phyloP scores from a whole-genome alignment of 805 yeast genomes.

The Candida khao-thaluensis region DNA sequence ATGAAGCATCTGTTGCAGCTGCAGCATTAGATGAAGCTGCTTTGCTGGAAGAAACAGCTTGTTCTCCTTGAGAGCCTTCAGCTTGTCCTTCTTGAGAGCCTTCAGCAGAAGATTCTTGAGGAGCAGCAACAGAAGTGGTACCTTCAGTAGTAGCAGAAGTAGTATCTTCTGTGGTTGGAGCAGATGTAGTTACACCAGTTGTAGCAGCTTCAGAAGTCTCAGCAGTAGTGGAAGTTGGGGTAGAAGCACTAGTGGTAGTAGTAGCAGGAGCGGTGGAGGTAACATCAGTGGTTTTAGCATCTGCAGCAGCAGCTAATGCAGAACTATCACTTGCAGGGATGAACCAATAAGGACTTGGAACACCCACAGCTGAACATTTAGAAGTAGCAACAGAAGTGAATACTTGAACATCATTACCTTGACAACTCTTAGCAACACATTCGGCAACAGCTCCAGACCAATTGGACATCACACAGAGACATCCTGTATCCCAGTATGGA shows the following conservation, averaged over 20 bases:
- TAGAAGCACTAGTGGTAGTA: conserved; percentile 7
- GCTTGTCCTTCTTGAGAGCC: conserved; percentile 3
- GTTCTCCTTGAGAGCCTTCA: conserved; percentile 5
- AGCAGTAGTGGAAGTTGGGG: conserved; percentile 2
- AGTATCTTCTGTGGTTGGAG: not conserved
- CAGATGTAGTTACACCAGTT: conserved; percentile 1
- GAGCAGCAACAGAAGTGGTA: conserved; percentile 1
- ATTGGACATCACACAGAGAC: conserved; percentile 42
- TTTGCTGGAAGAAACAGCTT: conserved; percentile 1
- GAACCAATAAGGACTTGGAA: conserved; percentile 22
- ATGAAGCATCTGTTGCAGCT: conserved; percentile 8
- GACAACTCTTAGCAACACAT: conserved; percentile 40
- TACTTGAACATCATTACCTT: conserved; percentile 28
- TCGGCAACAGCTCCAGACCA: conserved; percentile 34
- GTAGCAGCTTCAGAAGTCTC: conserved; percentile 11
- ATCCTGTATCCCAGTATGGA: conserved; percentile 48
- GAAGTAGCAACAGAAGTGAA: conserved; percentile 33
- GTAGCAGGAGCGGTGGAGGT: conserved; percentile 9
- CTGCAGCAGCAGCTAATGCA: conserved; percentile 17
- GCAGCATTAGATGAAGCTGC: conserved; percentile 6
- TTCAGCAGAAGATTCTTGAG: conserved; percentile 3
- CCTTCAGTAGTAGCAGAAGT: conserved; percentile 4
- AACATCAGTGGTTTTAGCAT: conserved; percentile 19
- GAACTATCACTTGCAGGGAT: conserved; percentile 26
- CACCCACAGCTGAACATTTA: conserved; percentile 26